Base-by-base conservation (phyloP, 2,329 filamentous ascomycete species). In the Colletotrichum abscissum region DNA sequence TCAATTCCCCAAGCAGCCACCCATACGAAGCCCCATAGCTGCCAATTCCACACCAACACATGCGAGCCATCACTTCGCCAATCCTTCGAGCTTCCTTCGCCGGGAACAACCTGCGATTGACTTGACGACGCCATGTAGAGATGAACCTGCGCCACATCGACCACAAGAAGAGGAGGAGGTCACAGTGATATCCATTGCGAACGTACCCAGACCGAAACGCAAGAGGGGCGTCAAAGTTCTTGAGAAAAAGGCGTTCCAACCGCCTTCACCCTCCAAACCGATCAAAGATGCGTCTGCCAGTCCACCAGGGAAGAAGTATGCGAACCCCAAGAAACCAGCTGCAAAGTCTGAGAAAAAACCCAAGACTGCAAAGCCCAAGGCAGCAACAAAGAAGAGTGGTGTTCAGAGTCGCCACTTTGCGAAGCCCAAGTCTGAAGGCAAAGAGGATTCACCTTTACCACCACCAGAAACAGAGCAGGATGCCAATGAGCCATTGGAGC, bases 281-380 rank as follows among this genome's bases (percentile, higher is more conserved):
- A n/a, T 55, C 16, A 67, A 42, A 62, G 46, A 66, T 26, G 65
- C 28, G 5, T 59, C 54, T 30, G 66, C 38, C 19, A 62, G 42
- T 38, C 59, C 84, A 67, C 80, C 81, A 7, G 83, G 79, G 80
- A 84, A 80, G 71, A 87, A 83, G 64, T 82, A 79, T 35, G 26
- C 57, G 42, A 16, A 75, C 2, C 73, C 74, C 8, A 77, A 76
- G 57, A 76, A 58, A 3, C 46, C 49, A 9, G 75, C 35, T 42
- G 33, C 58, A 75, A 73, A 28, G 55, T 30, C 33, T 12, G 63
- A 46, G 4, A 60, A 46, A 49, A 57, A 46, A 26, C 8, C n/a
- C 19, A 65, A 62, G 38, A 11, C 38, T 3, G 65, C 76, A 4
- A 81, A 79, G 60, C 79, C 76, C 8, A 77, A 78, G 46, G 63